These are phyloP conservation scores for Suillus sp. DNA, from an alignment of 768 basidiomycete species.

Conservation along the genomic window DNA sequence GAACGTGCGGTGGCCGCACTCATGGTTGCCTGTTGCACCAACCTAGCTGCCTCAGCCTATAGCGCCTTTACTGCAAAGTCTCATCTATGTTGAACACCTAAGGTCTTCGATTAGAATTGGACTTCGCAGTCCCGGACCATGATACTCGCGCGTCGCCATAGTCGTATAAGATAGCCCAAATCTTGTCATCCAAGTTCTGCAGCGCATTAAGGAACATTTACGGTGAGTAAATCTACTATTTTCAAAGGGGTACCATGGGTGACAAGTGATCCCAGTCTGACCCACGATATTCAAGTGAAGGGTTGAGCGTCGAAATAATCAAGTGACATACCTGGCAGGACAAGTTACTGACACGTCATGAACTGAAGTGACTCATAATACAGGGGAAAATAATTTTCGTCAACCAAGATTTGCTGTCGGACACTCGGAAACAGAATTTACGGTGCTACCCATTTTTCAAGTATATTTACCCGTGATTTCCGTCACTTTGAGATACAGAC, in stretches of 20 bases:
- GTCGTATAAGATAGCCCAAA: background rate
- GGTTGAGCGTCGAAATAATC: background rate
- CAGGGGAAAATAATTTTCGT: background rate
- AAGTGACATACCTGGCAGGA: background rate
- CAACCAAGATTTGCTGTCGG: background rate
- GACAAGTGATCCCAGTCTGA: background rate
- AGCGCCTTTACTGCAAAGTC: background rate
- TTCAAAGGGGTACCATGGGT: background rate
- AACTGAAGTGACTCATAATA: background rate
- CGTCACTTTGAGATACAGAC: background rate
- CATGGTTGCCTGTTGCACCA: background rate
- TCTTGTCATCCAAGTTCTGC: background rate
- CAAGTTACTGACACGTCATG: background rate
- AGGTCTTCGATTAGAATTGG: background rate
- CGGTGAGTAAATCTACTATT: background rate
- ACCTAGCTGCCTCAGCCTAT: background rate
- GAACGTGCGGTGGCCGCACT: background rate
- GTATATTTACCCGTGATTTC: background rate
- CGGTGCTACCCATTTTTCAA: background rate
- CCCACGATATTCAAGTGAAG: too few species aligned
- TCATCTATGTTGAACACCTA: too few species aligned
- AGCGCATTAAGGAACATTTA: background rate
- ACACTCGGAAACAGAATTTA: background rate
- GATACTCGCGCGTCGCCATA: background rate
- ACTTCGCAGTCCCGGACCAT: background rate